A percentile compares a stretch with the other conserved stretches of the same genome.
Conservation (phyloP, 306 rosid species). For the Aeschynomene evenia region DNA sequence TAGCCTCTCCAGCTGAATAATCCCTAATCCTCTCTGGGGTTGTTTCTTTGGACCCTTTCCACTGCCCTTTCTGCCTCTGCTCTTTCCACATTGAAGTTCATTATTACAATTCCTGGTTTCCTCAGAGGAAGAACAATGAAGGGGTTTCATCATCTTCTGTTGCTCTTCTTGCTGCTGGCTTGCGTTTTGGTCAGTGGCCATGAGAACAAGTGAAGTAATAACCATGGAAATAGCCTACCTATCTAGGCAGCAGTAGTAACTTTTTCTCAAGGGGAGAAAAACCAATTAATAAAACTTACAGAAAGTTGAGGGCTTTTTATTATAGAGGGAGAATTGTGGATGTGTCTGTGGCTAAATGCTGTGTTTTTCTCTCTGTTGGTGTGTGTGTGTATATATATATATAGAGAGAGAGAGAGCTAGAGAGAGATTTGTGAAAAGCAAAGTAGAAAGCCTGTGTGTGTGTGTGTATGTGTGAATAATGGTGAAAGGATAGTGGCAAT, state of each 20-base stretch:
- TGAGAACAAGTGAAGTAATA: background rate
- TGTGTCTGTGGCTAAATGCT: background rate
- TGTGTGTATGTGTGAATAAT: too few species aligned
- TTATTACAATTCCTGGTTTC: background rate
- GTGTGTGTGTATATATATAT: background rate
- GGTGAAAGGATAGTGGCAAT: slow-evolving; percentile 43
- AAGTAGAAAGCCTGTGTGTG: slow-evolving; percentile 45
- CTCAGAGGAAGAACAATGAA: background rate
- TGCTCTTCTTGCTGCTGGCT: slow-evolving; percentile 10
- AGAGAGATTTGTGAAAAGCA: slow-evolving; percentile 30
- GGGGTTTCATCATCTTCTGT: background rate
- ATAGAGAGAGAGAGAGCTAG: slow-evolving; percentile 18
- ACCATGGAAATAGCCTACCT: slow-evolving; percentile 44
- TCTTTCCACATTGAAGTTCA: slow-evolving; percentile 15
- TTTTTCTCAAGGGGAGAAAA: background rate
- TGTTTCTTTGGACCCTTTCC: slow-evolving; percentile 45
- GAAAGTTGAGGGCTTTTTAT: background rate
- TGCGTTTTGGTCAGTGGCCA: slow-evolving; percentile 32
- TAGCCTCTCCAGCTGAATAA: slow-evolving; percentile 57
- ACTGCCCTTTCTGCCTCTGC: slow-evolving; percentile 37
- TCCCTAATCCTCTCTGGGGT: slow-evolving; percentile 78
- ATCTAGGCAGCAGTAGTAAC: background rate
- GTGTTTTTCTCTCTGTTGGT: background rate
- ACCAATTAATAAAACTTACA: slow-evolving; percentile 21
- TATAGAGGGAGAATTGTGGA: background rate